Conservation (phyloP, 495 filamentous ascomycete species). For the Acidiella bohemica region DNA sequence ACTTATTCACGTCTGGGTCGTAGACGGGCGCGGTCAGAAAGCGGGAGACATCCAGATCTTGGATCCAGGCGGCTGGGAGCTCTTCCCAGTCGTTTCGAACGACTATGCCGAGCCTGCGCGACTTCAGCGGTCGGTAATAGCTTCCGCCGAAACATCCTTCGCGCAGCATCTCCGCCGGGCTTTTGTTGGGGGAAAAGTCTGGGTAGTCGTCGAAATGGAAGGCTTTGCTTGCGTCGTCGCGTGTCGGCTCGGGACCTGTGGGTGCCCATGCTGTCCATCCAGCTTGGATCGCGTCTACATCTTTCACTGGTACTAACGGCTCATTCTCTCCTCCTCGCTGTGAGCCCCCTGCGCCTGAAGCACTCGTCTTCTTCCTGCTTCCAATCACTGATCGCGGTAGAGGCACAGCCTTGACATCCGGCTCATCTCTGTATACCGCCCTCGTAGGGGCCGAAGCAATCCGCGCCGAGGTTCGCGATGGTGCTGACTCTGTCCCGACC, state of each 20-base stretch:
- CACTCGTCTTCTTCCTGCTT: conserved; percentile 1
- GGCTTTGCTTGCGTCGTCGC: conserved; percentile 25
- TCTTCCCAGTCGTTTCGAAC: conserved; percentile 33
- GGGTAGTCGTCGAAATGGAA: conserved; percentile 34
- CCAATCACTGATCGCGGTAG: conserved; percentile 1
- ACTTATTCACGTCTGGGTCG: conserved; percentile 35
- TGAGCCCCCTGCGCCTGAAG: background rate
- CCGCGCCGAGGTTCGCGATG: conserved; percentile 29
- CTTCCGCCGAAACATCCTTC: conserved; percentile 37
- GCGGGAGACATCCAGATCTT: conserved; percentile 25
- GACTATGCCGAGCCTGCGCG: conserved; percentile 27
- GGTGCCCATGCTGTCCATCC: conserved; percentile 33
- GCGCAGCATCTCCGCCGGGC: conserved; percentile 34
- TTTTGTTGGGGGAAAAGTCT: conserved; percentile 36
- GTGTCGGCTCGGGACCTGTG: conserved; percentile 25
- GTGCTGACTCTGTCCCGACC: conserved; percentile 9
- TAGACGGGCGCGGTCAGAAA: conserved; percentile 29
- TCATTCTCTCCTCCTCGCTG: background rate
- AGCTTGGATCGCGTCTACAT: conserved; percentile 25
- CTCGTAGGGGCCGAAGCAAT: conserved; percentile 22
- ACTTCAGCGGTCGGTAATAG: conserved; percentile 35
- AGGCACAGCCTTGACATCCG: conserved; percentile 3
- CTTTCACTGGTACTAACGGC: conserved; percentile 17
- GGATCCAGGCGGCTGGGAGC: conserved; percentile 30
- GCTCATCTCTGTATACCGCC: conserved; percentile 22